Percentiles rank a stretch among this genome's conserved stretches.
phyloP scores from a whole-genome alignment of 495 filamentous ascomycete genomes.

The Hypoxylon lienhwacheense region DNA sequence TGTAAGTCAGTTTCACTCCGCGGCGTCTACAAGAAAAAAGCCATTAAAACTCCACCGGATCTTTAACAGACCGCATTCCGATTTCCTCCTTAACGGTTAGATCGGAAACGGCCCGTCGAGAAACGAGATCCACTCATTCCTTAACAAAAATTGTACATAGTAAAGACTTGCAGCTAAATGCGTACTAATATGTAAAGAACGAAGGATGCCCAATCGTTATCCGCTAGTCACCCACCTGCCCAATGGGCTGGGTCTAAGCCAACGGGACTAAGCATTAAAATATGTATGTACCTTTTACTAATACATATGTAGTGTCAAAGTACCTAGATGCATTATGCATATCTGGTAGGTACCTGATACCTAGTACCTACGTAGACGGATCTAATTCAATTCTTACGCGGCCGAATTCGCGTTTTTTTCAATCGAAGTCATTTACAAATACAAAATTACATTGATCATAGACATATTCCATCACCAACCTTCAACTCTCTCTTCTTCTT shows the following conservation, averaged over 20 bases:
- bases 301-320: too few species aligned
- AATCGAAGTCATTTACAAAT: too few species aligned
- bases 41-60: constrained; percentile 1
- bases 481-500: background rate
- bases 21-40: constrained; percentile 1
- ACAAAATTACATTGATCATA: too few species aligned
- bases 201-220: constrained; percentile 19
- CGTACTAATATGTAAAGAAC: background rate
- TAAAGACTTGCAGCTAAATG: too few species aligned
- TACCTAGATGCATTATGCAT: too few species aligned
- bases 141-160: too few species aligned
- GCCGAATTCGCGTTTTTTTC: background rate
- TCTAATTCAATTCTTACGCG: background rate
- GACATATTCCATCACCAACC: too few species aligned
- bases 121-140: constrained; percentile 13
- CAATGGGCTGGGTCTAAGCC: constrained; percentile 7
- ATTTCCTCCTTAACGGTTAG: too few species aligned
- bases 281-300: too few species aligned
- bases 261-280: constrained; percentile 1
- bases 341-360: too few species aligned
- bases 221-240: constrained; percentile 19
- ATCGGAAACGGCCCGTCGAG: constrained; percentile 8
- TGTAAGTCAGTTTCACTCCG: too few species aligned
- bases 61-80: constrained; percentile 15
- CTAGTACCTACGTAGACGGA: too few species aligned